These are phyloP conservation scores for Rosa multiflora DNA, from an alignment of 306 rosid genomes.

Conservation along the genomic window DNA sequence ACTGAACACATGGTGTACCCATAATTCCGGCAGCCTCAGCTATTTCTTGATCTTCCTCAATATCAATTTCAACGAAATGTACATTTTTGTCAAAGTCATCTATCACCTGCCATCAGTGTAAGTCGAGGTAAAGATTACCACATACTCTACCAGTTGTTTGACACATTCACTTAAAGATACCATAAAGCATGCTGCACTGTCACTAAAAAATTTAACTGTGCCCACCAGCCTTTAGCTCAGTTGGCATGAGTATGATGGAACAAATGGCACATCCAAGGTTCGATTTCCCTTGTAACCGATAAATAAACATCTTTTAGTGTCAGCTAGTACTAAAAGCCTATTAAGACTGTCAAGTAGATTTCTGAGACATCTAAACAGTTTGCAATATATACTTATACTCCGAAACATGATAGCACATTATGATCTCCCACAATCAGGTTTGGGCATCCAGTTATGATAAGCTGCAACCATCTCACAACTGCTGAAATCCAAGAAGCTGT, in stretches of 20 bases:
- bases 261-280: constrained; percentile 3
- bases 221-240: neutral
- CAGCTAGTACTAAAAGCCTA: neutral
- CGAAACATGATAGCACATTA: neutral
- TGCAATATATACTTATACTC: neutral
- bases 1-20: constrained; percentile 99
- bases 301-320: neutral
- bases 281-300: neutral
- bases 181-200: neutral
- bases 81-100: constrained; percentile 85
- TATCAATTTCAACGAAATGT: constrained; percentile 94
- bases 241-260: neutral
- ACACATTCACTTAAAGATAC: neutral
- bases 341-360: neutral
- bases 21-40: constrained; percentile 97
- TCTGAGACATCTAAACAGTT: neutral
- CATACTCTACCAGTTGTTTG: constrained; percentile 1
- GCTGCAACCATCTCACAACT: neutral
- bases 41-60: constrained; percentile 93
- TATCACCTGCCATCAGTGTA: constrained; percentile 58
- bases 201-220: neutral
- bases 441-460: neutral
- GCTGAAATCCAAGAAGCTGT: neutral
- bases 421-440: neutral
- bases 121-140: constrained; percentile 11